Evolutionary conservation across 1,139 yeast genomes (phyloP), one percentile per base, ranked within the genome.

Genomic region (Yamadazyma mexicana): DNA sequence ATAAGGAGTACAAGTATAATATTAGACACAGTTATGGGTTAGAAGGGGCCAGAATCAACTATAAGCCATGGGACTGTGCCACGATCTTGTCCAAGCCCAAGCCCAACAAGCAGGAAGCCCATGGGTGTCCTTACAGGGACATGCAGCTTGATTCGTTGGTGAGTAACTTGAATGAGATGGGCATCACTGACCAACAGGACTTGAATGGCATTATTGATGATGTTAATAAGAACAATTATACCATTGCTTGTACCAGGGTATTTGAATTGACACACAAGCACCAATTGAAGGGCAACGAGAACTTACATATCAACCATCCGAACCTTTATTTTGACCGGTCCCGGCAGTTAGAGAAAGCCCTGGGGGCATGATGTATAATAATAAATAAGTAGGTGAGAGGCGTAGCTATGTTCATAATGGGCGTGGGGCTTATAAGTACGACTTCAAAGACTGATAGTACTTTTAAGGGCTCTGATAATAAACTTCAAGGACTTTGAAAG

Each of bases 71-170:
- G 83, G 86, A 83, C 55, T 92, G 97, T 67, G 77, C 80, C 22
- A 81, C 84, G 0, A 87, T 94, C 31, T 64, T 87, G 43, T 73
- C 80, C 25, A 81, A 83, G 49, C 88, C 92, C 6, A 73, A 81
- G 43, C 95, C 96, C 0, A 75, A 75, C 15, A 75, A 81, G 37
- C 79, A 76, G 28, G 95, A 89, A 55, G 77, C 65, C 47, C 97
- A 92, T 57, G 98, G 98, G 3, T 91, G 98, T 62, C 97, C 98
- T 3, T 92, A 87, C 62, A 72, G 95, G 42, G 92, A 87, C 52
- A 69, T 87, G 52, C 68, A 77, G 14, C 59, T 77, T 12, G 94
- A 87, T 34, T 73, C 77, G 36, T 69, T 92, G 39, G 68, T 75
- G 2, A 52, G 56, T 4, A 77, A 80, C 44, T 68, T 92, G 48